Evolutionary conservation across 306 rosid species (phyloP).

Genomic region (Vigna reflexopilosa): DNA sequence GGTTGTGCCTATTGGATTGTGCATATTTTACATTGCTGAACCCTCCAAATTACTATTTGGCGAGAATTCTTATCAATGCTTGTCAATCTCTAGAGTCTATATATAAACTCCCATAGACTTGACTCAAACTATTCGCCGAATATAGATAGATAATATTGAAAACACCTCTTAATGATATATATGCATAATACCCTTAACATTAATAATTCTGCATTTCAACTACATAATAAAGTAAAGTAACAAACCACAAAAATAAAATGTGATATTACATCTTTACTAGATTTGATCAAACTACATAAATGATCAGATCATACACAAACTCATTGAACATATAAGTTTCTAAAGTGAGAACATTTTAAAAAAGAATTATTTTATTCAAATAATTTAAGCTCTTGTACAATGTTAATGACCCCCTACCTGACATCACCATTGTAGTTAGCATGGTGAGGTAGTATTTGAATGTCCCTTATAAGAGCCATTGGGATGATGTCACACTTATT

Average conservation of each 20-base stretch:
- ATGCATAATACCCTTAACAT: not conserved
- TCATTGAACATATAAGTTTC: not conserved
- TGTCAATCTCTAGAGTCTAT: not conserved
- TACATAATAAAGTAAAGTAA: not conserved
- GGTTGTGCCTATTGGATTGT: constrained; percentile 21
- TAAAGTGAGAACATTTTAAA: no score
- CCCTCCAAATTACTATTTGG: not conserved
- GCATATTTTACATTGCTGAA: not conserved
- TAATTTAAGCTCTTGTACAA: no score
- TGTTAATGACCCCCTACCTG: not conserved
- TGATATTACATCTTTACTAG: not conserved
- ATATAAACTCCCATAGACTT: not conserved
- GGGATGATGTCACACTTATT: no score
- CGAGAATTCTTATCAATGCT: not conserved
- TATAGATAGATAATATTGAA: not conserved
- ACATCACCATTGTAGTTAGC: no score
- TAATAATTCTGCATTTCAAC: not conserved
- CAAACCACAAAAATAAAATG: not conserved
- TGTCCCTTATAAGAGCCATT: no score
- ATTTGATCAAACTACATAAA: not conserved
- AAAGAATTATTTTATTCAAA: no score
- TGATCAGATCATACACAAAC: not conserved
- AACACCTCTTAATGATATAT: not conserved
- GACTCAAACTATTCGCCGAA: not conserved
- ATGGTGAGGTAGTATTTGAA: no score